Conservation (phyloP, 140 eudicot species). For the Ambrosia hybrid region DNA sequence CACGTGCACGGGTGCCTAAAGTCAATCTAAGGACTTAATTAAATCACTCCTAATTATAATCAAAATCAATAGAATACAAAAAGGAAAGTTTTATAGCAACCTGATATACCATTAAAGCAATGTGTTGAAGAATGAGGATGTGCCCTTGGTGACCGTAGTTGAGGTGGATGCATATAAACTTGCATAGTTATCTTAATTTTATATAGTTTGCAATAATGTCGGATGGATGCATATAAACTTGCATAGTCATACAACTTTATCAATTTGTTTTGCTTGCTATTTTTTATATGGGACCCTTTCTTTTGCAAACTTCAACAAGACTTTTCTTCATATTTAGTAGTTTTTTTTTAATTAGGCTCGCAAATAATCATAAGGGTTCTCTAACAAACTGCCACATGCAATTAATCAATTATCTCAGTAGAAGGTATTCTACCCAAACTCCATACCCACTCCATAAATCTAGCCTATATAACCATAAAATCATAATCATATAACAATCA, state of each 20-base stretch:
- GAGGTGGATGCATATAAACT: not conserved
- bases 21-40: too few species aligned
- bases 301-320: too few species aligned
- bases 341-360: not conserved
- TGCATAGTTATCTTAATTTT: too few species aligned
- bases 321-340: not conserved
- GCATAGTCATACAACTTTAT: not conserved
- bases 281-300: too few species aligned
- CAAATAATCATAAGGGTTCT: not conserved
- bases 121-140: slow-evolving; percentile 69
- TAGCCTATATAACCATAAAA: not conserved
- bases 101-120: too few species aligned
- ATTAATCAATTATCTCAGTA: not conserved
- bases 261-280: not conserved
- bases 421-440: not conserved
- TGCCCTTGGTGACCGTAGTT: slow-evolving; percentile 27
- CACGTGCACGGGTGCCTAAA: too few species aligned
- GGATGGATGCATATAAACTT: too few species aligned
- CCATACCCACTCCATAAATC: not conserved
- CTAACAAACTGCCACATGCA: not conserved
- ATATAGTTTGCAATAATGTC: too few species aligned
- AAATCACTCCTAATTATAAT: too few species aligned
- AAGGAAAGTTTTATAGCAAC: slow-evolving; percentile 10
- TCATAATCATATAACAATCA: not conserved
- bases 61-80: too few species aligned